phyloP scores from a whole-genome alignment of 2,329 filamentous ascomycete species.

The Geosmithia putterillii region DNA sequence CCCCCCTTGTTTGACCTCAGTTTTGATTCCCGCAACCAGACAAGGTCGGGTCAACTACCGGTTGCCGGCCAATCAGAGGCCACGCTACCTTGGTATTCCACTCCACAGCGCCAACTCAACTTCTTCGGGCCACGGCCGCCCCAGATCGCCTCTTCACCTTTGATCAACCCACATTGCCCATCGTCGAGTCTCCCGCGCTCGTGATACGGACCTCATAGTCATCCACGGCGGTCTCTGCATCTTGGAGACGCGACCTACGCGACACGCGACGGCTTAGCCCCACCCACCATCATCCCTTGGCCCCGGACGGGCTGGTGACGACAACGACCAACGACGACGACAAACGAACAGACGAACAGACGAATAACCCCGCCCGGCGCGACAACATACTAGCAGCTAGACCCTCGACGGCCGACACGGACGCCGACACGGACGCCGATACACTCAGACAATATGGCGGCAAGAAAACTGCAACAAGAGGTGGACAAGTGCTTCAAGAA shows the following conservation, averaged over 20 bases:
- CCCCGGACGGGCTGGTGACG: background rate
- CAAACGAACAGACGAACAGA: too few relatives aligned
- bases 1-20: background rate
- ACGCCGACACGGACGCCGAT: background rate
- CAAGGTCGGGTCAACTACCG: background rate
- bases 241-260: background rate
- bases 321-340: background rate
- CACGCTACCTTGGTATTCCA: background rate
- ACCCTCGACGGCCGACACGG: background rate
- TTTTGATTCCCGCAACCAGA: background rate
- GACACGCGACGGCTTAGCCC: background rate
- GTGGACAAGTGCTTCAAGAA: constrained; percentile 99
- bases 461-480: constrained; percentile 92
- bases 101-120: background rate
- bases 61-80: background rate
- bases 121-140: background rate
- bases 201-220: background rate
- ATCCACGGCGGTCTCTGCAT: background rate
- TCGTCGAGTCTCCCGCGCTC: background rate
- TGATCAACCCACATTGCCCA: background rate
- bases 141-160: background rate
- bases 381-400: background rate
- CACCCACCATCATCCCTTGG: background rate
- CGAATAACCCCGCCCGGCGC: too few relatives aligned
- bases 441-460: constrained; percentile 57